phyloP scores from a whole-genome alignment of 192 early-diverging fungal species.

The Geranomyces michiganensis region DNA sequence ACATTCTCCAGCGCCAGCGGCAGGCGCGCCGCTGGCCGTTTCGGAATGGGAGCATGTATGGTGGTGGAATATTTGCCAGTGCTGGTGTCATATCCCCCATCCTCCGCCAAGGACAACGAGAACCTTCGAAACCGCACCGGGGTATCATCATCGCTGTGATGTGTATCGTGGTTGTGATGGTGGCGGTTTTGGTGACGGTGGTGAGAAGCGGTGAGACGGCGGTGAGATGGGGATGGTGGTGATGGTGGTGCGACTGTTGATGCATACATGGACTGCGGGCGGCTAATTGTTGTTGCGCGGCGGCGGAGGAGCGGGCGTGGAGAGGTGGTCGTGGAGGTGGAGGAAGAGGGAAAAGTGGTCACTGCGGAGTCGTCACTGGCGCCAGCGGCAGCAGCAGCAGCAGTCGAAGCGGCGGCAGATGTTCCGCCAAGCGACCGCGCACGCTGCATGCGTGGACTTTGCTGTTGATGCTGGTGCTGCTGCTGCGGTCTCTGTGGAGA shows the following conservation, averaged over 20 bases:
- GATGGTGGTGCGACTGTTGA: not conserved
- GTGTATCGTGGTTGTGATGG: not conserved
- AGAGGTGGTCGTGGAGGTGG: not conserved
- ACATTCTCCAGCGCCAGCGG: not conserved
- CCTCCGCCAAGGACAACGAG: not conserved
- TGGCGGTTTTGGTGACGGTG: no score
- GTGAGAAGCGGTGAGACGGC: no score
- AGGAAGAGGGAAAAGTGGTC: not conserved
- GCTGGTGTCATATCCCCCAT: not conserved
- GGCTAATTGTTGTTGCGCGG: conserved; percentile 4
- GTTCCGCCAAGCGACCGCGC: not conserved
- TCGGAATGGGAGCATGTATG: conserved; percentile 6
- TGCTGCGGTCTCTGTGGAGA: not conserved
- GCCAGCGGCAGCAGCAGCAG: not conserved
- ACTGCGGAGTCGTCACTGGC: not conserved
- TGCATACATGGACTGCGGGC: not conserved
- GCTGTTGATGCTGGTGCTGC: not conserved
- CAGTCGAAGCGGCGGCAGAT: not conserved
- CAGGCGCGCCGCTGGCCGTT: not conserved
- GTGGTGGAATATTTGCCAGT: not conserved
- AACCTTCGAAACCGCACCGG: not conserved
- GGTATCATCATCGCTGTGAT: not conserved
- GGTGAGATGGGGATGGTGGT: not conserved
- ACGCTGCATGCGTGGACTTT: not conserved
- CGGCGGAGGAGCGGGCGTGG: conserved; percentile 13